Conservation (phyloP, 2,329 filamentous ascomycete genomes). For the Penicillium sp. region DNA sequence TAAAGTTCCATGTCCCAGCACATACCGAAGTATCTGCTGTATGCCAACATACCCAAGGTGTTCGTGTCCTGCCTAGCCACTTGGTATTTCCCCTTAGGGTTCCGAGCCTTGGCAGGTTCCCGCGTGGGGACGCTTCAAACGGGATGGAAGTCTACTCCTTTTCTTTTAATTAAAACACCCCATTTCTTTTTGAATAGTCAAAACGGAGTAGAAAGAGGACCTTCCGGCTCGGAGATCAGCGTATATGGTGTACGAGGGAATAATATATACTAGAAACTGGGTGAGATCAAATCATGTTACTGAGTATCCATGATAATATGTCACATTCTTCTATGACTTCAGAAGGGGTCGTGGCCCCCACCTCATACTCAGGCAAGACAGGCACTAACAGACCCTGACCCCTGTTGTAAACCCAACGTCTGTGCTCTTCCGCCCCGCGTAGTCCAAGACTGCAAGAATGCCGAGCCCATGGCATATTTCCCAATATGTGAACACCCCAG, state of each 20-base stretch:
- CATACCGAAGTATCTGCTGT: too few relatives aligned
- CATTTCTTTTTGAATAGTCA: too few relatives aligned
- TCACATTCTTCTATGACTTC: slow-evolving; percentile 13
- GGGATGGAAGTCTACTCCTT: background rate
- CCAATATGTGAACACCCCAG: background rate
- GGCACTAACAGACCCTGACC: background rate
- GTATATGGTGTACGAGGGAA: background rate
- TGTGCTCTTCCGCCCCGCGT: slow-evolving; percentile 9
- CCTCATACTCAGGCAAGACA: slow-evolving; percentile 2
- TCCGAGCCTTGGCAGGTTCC: slow-evolving; percentile 12
- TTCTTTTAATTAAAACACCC: background rate
- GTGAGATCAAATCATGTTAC: background rate
- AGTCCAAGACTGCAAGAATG: slow-evolving; percentile 7
- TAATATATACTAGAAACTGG: background rate
- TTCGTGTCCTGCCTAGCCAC: background rate
- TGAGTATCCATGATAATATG: background rate
- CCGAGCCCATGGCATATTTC: slow-evolving; percentile 1
- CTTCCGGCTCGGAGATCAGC: too few relatives aligned
- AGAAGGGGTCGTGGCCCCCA: background rate
- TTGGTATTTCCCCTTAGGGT: background rate
- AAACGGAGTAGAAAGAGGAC: too few relatives aligned
- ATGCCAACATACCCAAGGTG: background rate
- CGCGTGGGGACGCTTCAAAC: slow-evolving; percentile 16
- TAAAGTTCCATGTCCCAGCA: too few relatives aligned
- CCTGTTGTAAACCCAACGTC: slow-evolving; percentile 5